Conservation (phyloP, 495 filamentous ascomycete species). For the Neurospora cerealis region DNA sequence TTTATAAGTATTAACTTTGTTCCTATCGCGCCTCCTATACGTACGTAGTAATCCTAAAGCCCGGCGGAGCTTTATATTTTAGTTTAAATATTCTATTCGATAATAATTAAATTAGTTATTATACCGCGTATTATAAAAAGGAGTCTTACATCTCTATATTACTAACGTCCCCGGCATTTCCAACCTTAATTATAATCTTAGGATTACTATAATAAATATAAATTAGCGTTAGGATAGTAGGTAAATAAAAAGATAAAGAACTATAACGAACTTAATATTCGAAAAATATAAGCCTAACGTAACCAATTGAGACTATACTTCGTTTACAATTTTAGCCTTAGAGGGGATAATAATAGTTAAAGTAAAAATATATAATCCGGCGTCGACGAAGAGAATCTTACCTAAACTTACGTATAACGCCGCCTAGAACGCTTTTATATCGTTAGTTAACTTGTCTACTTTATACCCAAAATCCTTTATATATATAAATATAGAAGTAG, state of each 20-base stretch:
- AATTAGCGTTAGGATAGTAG: neutral
- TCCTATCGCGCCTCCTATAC: no score
- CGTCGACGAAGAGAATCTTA: constrained; percentile 21
- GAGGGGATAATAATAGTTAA: constrained; percentile 36
- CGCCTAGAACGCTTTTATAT: neutral
- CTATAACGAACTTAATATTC: constrained; percentile 9
- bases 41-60: constrained; percentile 9
- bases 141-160: constrained; percentile 70
- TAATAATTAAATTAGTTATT: constrained; percentile 68
- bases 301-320: constrained; percentile 30
- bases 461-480: neutral
- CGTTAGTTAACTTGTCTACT: neutral
- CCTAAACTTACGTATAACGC: neutral
- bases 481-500: constrained; percentile 9
- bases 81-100: constrained; percentile 67
- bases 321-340: constrained; percentile 33
- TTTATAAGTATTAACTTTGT: no score
- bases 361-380: constrained; percentile 26
- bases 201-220: constrained; percentile 45
- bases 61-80: neutral
- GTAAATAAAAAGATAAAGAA: neutral
- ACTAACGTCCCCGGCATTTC: constrained; percentile 61
- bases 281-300: constrained; percentile 35
- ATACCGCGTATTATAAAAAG: constrained; percentile 62
- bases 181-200: constrained; percentile 56